A percentile compares a stretch with the other conserved stretches of the same genome.
These are phyloP conservation scores for Rheum nobile DNA, from an alignment of 148 eudicot genomes.

Conservation along the genomic window DNA sequence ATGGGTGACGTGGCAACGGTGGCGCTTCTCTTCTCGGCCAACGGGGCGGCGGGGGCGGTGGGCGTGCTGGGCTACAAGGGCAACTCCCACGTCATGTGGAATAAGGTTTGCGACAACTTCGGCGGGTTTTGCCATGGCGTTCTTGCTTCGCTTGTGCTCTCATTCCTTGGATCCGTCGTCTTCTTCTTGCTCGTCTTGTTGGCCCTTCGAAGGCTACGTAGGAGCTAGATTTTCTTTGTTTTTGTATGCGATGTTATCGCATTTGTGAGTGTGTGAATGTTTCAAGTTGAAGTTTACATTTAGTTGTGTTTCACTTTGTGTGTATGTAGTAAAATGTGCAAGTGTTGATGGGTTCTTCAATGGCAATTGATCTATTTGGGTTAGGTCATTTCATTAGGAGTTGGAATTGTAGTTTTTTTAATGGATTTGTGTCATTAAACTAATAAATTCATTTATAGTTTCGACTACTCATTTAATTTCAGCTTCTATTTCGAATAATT, in stretches of 20 bases:
- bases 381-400: too few relatives aligned
- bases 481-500: too few relatives aligned
- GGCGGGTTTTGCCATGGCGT: constrained; percentile 15
- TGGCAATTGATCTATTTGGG: too few relatives aligned
- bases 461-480: too few relatives aligned
- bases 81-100: constrained; percentile 27
- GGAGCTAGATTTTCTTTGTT: not conserved
- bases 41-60: constrained; percentile 16
- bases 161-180: constrained; percentile 15
- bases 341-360: not conserved
- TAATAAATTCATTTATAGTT: too few relatives aligned
- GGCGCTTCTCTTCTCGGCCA: constrained; percentile 31
- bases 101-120: constrained; percentile 19
- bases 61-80: constrained; percentile 22
- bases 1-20: constrained; percentile 17
- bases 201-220: constrained; percentile 12
- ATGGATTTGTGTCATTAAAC: too few relatives aligned
- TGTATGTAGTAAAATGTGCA: not conserved
- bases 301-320: not conserved
- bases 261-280: not conserved
- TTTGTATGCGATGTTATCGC: not conserved
- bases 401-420: too few relatives aligned
- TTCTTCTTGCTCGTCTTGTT: constrained; percentile 20
- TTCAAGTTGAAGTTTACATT: not conserved
- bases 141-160: constrained; percentile 10